Evolutionary conservation across 257 asterid species (phyloP).

Genomic region (Euphrasia confusa): DNA sequence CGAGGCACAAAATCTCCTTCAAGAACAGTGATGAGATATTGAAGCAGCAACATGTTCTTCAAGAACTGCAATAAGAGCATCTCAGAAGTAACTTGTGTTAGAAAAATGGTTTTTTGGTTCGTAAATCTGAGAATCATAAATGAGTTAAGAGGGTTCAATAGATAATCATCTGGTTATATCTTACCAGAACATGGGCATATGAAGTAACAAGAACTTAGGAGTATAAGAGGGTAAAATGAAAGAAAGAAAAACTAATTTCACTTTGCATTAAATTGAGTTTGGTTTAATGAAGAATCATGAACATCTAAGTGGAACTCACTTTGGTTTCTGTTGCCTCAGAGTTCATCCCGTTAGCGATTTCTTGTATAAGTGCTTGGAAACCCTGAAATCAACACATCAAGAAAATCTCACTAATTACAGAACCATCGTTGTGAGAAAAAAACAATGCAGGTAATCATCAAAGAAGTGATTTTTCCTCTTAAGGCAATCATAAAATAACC

Average conservation of each 20-base stretch:
- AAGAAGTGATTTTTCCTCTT: constrained; percentile 6
- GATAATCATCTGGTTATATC: too few relatives aligned
- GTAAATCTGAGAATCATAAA: not conserved
- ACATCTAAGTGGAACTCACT: constrained; percentile 33
- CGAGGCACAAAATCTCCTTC: constrained; percentile 76
- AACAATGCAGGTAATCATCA: constrained; percentile 15
- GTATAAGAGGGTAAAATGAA: too few relatives aligned
- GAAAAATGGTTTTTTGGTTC: too few relatives aligned
- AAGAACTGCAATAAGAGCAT: constrained; percentile 49
- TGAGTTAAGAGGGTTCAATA: not conserved
- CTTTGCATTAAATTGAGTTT: too few relatives aligned
- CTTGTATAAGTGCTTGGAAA: constrained; percentile 65
- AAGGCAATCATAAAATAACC: constrained; percentile 1
- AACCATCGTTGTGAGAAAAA: constrained; percentile 19
- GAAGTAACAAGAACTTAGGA: too few relatives aligned
- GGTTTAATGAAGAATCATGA: not conserved
- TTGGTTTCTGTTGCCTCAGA: constrained; percentile 34
- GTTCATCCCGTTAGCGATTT: constrained; percentile 33
- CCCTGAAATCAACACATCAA: constrained; percentile 43
- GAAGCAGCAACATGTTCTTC: constrained; percentile 70
- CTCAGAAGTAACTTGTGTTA: constrained; percentile 7
- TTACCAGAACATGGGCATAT: too few relatives aligned
- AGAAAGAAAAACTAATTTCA: too few relatives aligned
- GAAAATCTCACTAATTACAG: constrained; percentile 18
- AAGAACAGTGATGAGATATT: constrained; percentile 68